Percentiles rank a stretch among this genome's conserved stretches.
Conservation (phyloP, 495 filamentous ascomycete species). For the Talaromyces adpressus region DNA sequence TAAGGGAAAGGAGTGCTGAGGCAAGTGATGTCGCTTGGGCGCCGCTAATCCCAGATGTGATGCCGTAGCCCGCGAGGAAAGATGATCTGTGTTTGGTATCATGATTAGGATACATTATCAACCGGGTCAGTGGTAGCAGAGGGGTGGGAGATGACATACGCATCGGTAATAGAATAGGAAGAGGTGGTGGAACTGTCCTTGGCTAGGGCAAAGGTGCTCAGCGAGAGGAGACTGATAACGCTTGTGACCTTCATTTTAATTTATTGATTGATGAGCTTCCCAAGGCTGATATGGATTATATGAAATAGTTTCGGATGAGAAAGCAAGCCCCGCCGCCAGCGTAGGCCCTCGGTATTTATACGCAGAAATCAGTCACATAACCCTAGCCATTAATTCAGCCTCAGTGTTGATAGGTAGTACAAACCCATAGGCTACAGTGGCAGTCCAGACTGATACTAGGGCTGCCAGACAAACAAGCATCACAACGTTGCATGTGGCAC, state of each 20-base stretch:
- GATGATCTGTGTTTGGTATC: slow-evolving; percentile 10
- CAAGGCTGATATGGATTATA: too few relatives aligned
- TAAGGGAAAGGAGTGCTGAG: slow-evolving; percentile 1
- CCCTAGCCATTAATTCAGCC: too few relatives aligned
- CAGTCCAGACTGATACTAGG: too few relatives aligned
- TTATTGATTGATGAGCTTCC: too few relatives aligned
- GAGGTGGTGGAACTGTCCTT: slow-evolving; percentile 25
- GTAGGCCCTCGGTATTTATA: too few relatives aligned
- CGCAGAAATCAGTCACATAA: too few relatives aligned
- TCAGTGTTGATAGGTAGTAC: too few relatives aligned
- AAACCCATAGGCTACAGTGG: too few relatives aligned
- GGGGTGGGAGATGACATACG: slow-evolving; percentile 1
- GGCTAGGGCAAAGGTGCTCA: neutral
- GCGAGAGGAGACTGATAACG: neutral
- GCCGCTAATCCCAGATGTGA: slow-evolving; percentile 5
- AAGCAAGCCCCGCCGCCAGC: too few relatives aligned
- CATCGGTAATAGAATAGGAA: slow-evolving; percentile 21
- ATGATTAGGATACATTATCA: neutral
- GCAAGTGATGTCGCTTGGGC: slow-evolving; percentile 10
- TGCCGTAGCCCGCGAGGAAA: slow-evolving; percentile 4
- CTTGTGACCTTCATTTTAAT: neutral
- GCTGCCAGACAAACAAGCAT: too few relatives aligned
- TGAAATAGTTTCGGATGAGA: too few relatives aligned
- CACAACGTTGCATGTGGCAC: too few relatives aligned
- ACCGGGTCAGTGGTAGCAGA: neutral